Base-by-base conservation (phyloP, 768 basidiomycete genomes). In the Hydnum rufescens region DNA sequence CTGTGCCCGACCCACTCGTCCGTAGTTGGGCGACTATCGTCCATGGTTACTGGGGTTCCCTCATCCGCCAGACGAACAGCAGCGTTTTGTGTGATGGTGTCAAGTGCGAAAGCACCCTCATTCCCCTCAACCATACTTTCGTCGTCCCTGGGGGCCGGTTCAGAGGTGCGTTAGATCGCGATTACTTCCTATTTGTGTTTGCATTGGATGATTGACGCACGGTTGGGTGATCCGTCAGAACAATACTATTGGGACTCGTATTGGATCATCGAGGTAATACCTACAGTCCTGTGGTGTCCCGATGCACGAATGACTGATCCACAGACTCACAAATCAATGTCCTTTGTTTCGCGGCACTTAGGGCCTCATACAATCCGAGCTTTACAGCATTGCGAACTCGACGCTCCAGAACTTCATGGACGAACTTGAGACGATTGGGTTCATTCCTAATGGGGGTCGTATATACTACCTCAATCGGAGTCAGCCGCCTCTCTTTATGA, bases 361-460 rank as follows among this genome's bases (percentile, higher is more conserved):
- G 58, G 92, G 92, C 34, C 69, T 95, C n/a, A 66, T 96, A 29
- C 68, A 81, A 61, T 87, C 84, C 1, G 74, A 82, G 57, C 71
- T 95, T 8, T 80, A 75, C 58, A 69, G 70, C 51, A 71, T 84
- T 51, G 82, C 74, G 53, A 83, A 84, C 57, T 76, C 70, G 6
- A 84, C 88, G 0, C 67, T 95, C 31, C 77, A 85, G 57, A 93
- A 95, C 67, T 95, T 96, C 61, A 90, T 95, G 88, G 90, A 96
- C 60, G 80, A 93, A 62, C 68, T 96, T 44, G 76, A 82, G 36
- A 61, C 63, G 23, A 76, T 84, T 59, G 92, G 90, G 0, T 96
- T 95, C 67, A 80, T 96, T 56, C 92, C 92, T 1, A 96, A 95
- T 59, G 92, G 92, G 4, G 90, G 88, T 3, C 73, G 89, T 6